Evolutionary conservation across 2,329 filamentous ascomycete genomes (phyloP), one percentile per base, ranked within the genome.

Genomic region (Cercospora nicotianae): DNA sequence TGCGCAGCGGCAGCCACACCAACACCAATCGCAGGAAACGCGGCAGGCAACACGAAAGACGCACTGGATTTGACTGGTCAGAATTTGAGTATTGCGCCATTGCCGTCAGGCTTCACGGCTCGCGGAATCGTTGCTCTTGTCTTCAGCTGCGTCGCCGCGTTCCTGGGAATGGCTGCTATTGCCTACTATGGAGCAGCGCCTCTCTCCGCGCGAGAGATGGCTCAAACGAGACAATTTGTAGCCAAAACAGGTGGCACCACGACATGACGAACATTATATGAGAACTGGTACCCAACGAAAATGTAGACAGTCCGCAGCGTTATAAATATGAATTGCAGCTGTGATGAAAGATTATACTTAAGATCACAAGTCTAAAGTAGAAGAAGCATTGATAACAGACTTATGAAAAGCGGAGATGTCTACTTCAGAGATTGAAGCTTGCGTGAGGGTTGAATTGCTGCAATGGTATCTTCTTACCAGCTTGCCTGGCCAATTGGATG

Each of bases 81-180:
- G 77, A 89, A 89, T 65, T 79, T 76, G 39, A 82, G 84, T 2
- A 85, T 87, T 0, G 79, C 78, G 0, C 83, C 81, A 53, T 76
- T 94, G 16, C 91, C 91, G 0, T 83, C 81, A 0, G 91, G 91
- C 0, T 93, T 94, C 77, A 92, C 89, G 0, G 78, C 88, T 0
- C 84, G 85, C 39, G 92, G 92, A 7, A 90, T 91, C 53, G 86
- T 93, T 1, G 92, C 92, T 10, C 80, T 95, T 72, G 89, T 89
- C 2, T 92, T 94, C 75, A 92, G 89, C 75, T 86, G 86, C 70
- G 70, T 93, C 3, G 85, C 85, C 16, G 92, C 91, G 2, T 81
- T 93, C 60, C 72, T 92, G 6, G 92, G 92, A 8, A 83, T 93
- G 73, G 83, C 80, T 0, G 86, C 87, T 12, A 88, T 95, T 65